A percentile compares a stretch with the other conserved stretches of the same genome.
phyloP scores from a whole-genome alignment of 345 rosid genomes.

The Aquilaria sinensis region DNA sequence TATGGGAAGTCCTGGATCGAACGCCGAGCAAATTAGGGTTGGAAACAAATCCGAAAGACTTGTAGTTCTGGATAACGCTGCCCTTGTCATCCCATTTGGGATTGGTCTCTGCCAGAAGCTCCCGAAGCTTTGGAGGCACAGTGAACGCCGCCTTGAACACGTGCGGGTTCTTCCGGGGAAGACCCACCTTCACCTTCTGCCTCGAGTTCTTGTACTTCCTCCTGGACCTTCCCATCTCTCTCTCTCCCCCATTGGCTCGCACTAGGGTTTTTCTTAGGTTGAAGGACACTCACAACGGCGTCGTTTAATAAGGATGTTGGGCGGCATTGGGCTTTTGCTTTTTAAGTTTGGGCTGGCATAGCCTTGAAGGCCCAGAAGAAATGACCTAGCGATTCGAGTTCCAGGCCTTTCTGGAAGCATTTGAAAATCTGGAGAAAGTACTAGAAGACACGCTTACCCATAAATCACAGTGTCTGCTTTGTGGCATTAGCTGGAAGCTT shows the following conservation, averaged over 20 bases:
- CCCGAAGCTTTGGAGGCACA: constrained; percentile 84
- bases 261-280: constrained; percentile 19
- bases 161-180: constrained; percentile 72
- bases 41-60: constrained; percentile 80
- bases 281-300: too few relatives aligned
- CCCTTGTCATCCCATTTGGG: constrained; percentile 78
- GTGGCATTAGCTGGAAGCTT: neutral
- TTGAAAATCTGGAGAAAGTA: constrained; percentile 1
- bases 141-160: constrained; percentile 75
- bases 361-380: too few relatives aligned
- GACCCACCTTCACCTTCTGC: constrained; percentile 75
- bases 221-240: constrained; percentile 83
- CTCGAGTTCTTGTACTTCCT: constrained; percentile 77
- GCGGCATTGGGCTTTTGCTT: neutral
- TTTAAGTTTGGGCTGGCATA: neutral
- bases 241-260: neutral
- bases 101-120: constrained; percentile 40
- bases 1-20: constrained; percentile 63
- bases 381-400: neutral
- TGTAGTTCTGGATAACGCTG: constrained; percentile 80
- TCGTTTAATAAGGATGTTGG: neutral
- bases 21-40: constrained; percentile 82
- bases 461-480: neutral
- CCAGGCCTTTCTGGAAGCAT: neutral
- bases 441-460: constrained; percentile 11